Base-by-base conservation (phyloP, 139 green algal species). In the Chlamydomonas sphaeroides region DNA sequence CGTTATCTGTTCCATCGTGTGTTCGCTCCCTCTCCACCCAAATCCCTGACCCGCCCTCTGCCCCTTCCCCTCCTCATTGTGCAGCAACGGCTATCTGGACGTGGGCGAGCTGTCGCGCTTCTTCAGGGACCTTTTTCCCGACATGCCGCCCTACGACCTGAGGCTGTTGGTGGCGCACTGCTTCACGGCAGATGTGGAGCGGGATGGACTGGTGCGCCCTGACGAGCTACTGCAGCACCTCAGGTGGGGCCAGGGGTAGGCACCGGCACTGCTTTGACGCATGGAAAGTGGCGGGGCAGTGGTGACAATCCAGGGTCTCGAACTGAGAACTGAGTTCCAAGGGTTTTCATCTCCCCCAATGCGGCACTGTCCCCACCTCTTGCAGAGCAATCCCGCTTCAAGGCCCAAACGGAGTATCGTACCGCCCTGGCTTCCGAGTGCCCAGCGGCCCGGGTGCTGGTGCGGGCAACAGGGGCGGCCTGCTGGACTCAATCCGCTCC, bases 161-260 rank as follows among this genome's bases (percentile, higher is more conserved):
- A 75, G 86, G 23, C 75, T 89, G 74, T 75, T 89, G 57, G 86
- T 89, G 68, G 80, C 86, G 33, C 76, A 87, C 68, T 59, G 36
- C 48, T 87, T 83, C 75, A 87, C 85, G 39, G 74, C 71, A 1
- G 86, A 89, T 32, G 14, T 83, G 48, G 69, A 86, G 35, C 76
- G 70, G 68, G 86, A 89, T 63, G 86, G 86, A 0, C 68, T 87
- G 49, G 80, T 89, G 49, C 80, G 86, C 32, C 86, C 86, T 1
- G 86, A 89, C 36, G 81, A 90, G 86, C 68, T 90, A 76, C 75
- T 90, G 68, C 85, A 87, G 82, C 65, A 83, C 32, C 56, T 69
- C n/a, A 72, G 70, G 70, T 77, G n/a, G 25, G 68, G 41, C 23
- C 6, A 5, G 3, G 5, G 65, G 45, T 14, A 20, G 36, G n/a